Evolutionary conservation across 225 moss, liverwort and hornwort genomes (phyloP).

Genomic region (Rhytidiadelphus loreus): DNA sequence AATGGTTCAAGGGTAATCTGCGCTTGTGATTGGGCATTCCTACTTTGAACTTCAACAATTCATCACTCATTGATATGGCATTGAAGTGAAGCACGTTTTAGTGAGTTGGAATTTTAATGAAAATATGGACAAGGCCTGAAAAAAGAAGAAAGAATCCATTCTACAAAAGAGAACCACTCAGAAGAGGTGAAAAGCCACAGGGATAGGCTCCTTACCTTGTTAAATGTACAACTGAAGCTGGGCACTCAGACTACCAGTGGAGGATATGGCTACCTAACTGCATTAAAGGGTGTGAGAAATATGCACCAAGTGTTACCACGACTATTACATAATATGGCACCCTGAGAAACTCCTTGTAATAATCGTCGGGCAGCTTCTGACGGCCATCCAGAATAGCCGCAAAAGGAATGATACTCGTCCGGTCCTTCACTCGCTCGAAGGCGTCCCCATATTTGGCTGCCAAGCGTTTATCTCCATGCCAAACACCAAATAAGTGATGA

Average conservation of each 20-base stretch:
- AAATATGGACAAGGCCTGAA: background rate
- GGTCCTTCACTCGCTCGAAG: constrained; percentile 58
- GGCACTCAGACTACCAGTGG: constrained; percentile 37
- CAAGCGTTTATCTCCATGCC: constrained; percentile 83
- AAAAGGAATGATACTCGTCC: constrained; percentile 85
- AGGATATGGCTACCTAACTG: constrained; percentile 54
- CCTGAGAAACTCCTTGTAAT: constrained; percentile 80
- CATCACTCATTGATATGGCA: background rate
- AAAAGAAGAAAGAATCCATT: background rate
- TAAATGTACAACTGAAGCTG: background rate
- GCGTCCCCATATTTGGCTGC: constrained; percentile 65
- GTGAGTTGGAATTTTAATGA: background rate
- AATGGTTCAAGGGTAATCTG: background rate
- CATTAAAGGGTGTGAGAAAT: constrained; percentile 76
- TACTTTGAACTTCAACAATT: background rate
- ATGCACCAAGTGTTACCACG: constrained; percentile 59
- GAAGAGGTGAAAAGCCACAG: background rate
- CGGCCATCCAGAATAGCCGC: constrained; percentile 82
- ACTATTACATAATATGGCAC: constrained; percentile 74
- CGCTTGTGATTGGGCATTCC: background rate
- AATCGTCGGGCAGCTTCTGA: constrained; percentile 69
- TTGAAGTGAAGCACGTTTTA: background rate
- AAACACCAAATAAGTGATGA: constrained; percentile 87
- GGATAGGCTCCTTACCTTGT: background rate
- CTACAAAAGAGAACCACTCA: background rate